Base-by-base conservation (phyloP, 257 asterid species). In the Paulownia fortunei region DNA sequence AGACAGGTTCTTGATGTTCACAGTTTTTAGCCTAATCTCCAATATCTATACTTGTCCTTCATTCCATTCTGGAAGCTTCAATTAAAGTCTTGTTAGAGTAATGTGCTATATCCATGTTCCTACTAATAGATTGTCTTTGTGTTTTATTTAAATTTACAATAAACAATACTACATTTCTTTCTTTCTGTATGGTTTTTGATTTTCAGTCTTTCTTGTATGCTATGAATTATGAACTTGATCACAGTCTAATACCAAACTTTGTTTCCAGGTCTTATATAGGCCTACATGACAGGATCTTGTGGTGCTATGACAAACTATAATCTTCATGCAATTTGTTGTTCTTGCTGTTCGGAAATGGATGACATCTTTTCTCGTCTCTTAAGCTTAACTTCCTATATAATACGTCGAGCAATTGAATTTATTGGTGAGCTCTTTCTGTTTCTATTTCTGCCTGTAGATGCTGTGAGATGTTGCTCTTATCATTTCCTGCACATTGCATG, bases 301-400 rank as follows among this genome's bases (percentile, higher is more conserved):
- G 77, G 79, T 73, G 72, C 79, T 73, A 82, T 82, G 83, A 71
- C 81, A 64, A 71, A 75, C 72, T 66, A 47, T 68, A 79, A 71
- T 52, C 63, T 64, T 54, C 77, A 80, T 26, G 78, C 76, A 77
- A 64, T 85, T 66, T 76, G 72, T 73, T 56, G 73, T 54, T 63
- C 61, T 81, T 82, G 76, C 74, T 78, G 42, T 76, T 26, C 32
- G 72, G 83, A 81, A 82, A 91, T 88, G 91, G 98, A 93, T 58
- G 95, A 88, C 44, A 63, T 88, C 46, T 90, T 93, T 83, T 87
- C 91, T 77, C 89, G 90, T 74, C 88, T 95, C 46, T 82, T 86
- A 83, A 82, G 85, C 73, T 79, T 95, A 84, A 89, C 94, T 58
- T 87, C 93, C 72, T 89, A 81, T 71, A 66, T 91, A 67, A 78